These are phyloP conservation scores for Antrodiella citrinella DNA, from an alignment of 768 basidiomycete species.

Conservation along the genomic window DNA sequence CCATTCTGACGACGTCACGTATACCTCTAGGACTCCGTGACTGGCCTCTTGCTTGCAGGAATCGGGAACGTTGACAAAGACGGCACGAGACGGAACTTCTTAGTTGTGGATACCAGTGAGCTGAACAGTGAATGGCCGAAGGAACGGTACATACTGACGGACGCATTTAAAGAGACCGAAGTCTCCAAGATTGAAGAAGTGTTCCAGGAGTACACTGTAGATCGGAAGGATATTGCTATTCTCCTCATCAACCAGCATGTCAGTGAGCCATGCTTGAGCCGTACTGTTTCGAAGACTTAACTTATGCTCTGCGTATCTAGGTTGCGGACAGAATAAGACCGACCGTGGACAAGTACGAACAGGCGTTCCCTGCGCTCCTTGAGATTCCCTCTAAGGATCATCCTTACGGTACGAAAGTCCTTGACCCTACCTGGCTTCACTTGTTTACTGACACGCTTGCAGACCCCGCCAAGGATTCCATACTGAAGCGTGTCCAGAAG, in stretches of 20 bases:
- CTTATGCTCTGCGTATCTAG: constrained; percentile 30
- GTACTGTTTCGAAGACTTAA: too few species aligned
- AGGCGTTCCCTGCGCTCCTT: constrained; percentile 92
- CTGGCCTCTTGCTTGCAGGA: constrained; percentile 90
- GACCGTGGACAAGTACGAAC: constrained; percentile 89
- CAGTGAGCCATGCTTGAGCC: constrained; percentile 21
- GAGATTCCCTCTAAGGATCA: constrained; percentile 99
- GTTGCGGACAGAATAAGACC: constrained; percentile 96
- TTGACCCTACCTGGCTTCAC: constrained; percentile 1
- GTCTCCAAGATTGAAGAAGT: constrained; percentile 83
- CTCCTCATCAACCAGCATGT: constrained; percentile 98
- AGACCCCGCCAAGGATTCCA: constrained; percentile 95
- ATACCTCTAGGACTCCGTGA: constrained; percentile 91
- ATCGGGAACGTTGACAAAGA: constrained; percentile 88
- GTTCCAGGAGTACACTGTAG: constrained; percentile 84
- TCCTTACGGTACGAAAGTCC: constrained; percentile 79
- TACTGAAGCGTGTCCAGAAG: constrained; percentile 95
- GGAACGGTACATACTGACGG: neutral
- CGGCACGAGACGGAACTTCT: constrained; percentile 80
- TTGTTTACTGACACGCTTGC: constrained; percentile 15
- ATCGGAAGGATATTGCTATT: constrained; percentile 92
- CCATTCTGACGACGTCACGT: too few species aligned
- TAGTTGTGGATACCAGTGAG: constrained; percentile 90
- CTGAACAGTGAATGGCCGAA: constrained; percentile 8
- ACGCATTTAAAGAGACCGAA: constrained; percentile 64